A percentile compares a stretch with the other conserved stretches of the same genome.
Evolutionary conservation across 768 basidiomycete species (phyloP).

Genomic region (Leccinellum luteum): DNA sequence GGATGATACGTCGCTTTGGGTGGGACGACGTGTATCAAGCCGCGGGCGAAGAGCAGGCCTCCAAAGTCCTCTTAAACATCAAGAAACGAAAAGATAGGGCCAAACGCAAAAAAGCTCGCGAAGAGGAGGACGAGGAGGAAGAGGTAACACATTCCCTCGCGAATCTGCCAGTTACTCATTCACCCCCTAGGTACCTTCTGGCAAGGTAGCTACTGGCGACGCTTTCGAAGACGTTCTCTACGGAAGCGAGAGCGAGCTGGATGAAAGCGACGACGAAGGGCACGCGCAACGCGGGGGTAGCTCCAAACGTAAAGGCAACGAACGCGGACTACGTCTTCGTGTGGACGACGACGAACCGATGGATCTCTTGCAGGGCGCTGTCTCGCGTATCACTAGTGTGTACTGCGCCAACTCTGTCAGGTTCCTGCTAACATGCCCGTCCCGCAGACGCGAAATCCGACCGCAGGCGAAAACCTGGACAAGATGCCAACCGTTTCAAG

Average conservation of each 20-base stretch:
- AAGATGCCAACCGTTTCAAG: conserved; percentile 85
- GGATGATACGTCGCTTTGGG: conserved; percentile 87
- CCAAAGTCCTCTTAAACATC: conserved; percentile 90
- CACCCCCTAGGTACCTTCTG: conserved; percentile 37
- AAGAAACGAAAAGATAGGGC: conserved; percentile 93
- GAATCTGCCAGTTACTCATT: conserved; percentile 7
- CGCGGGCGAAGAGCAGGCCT: conserved; percentile 73
- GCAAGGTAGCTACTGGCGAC: conserved; percentile 64
- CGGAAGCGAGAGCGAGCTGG: conserved; percentile 91
- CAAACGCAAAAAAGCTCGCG: conserved; percentile 78
- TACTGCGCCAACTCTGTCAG: conserved; percentile 5
- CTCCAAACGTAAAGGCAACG: conserved; percentile 36
- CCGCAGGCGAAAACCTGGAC: conserved; percentile 74
- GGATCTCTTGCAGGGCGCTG: conserved; percentile 85
- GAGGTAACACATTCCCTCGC: conserved; percentile 31
- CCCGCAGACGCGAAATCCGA: conserved; percentile 41
- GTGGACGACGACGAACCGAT: conserved; percentile 92
- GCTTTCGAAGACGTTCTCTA: conserved; percentile 98
- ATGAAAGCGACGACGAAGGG: conserved; percentile 65
- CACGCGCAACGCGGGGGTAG: conserved; percentile 28
- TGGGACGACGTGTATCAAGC: conserved; percentile 80
- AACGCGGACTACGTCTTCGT: conserved; percentile 63
- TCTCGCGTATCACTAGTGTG: conserved; percentile 68
- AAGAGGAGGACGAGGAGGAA: conserved; percentile 56
- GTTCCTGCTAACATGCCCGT: conserved; percentile 5